Evolutionary conservation across 129 eudicot species (phyloP).

Genomic region (Artemisia tridentata): DNA sequence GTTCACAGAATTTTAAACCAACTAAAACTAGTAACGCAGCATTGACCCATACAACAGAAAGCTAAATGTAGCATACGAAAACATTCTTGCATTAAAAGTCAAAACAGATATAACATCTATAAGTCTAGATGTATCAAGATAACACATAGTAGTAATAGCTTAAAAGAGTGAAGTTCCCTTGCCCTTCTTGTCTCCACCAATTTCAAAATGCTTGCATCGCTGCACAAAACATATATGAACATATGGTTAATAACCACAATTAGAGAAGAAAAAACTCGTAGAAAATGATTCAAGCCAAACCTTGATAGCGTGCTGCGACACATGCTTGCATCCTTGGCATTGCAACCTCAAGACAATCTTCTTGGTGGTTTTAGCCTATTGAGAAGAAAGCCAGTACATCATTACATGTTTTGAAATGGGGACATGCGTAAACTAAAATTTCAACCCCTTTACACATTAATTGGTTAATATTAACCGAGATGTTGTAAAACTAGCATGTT

Average conservation of each 20-base stretch:
- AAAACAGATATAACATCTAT: neutral
- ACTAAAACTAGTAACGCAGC: neutral
- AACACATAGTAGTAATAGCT: slow-evolving; percentile 13
- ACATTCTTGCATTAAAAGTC: slow-evolving; percentile 19
- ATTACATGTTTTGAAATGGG: neutral
- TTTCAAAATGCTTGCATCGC: slow-evolving; percentile 46
- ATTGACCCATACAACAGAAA: neutral
- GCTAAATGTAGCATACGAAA: neutral
- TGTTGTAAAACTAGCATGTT: too few species aligned
- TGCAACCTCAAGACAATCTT: slow-evolving; percentile 50
- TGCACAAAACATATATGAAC: neutral
- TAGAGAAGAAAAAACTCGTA: neutral
- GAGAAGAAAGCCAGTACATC: neutral
- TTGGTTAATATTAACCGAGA: too few species aligned
- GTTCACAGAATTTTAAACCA: too few species aligned
- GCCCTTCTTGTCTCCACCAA: slow-evolving; percentile 51
- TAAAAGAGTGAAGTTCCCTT: slow-evolving; percentile 39
- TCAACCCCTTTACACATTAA: too few species aligned
- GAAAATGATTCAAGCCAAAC: slow-evolving; percentile 11
- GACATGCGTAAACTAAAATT: too few species aligned
- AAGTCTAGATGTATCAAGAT: slow-evolving; percentile 1
- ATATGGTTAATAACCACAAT: neutral
- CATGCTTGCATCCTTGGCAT: slow-evolving; percentile 45
- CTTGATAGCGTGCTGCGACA: slow-evolving; percentile 45
- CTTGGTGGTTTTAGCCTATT: slow-evolving; percentile 46